A percentile compares a stretch with the other conserved stretches of the same genome.
Evolutionary conservation across 345 rosid species (phyloP).

Genomic region (Euclidium syriacum): DNA sequence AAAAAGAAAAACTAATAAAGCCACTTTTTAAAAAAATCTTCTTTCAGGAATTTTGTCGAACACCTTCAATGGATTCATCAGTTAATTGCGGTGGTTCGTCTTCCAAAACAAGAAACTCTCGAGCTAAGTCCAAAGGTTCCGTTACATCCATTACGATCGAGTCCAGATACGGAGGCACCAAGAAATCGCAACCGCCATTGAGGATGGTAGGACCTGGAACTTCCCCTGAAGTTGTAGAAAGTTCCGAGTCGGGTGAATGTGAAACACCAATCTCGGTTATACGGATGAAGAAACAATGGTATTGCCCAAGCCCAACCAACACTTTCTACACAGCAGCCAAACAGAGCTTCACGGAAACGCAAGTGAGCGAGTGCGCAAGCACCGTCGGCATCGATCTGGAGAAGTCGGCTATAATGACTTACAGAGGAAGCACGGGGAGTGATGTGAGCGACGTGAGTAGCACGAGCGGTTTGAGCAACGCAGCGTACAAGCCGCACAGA

Average conservation of each 20-base stretch:
- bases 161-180: conserved; percentile 35
- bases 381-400: conserved; percentile 47
- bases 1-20: not conserved
- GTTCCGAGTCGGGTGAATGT: conserved; percentile 36
- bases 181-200: conserved; percentile 32
- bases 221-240: conserved; percentile 36
- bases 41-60: conserved; percentile 31
- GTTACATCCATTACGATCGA: conserved; percentile 40
- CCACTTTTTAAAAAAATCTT: not conserved
- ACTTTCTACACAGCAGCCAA: conserved; percentile 60
- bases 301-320: conserved; percentile 55
- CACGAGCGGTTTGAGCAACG: conserved; percentile 62
- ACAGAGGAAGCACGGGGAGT: conserved; percentile 79
- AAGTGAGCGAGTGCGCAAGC: conserved; percentile 62
- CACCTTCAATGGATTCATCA: conserved; percentile 61
- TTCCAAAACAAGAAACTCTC: conserved; percentile 38
- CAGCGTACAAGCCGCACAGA: conserved; percentile 72
- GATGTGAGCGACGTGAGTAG: conserved; percentile 92
- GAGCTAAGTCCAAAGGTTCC: conserved; percentile 30
- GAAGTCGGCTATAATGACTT: conserved; percentile 44
- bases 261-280: conserved; percentile 31
- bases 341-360: conserved; percentile 70
- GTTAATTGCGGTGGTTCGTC: conserved; percentile 39
- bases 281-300: conserved; percentile 36
- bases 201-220: conserved; percentile 26